Percentiles rank a stretch among this genome's conserved stretches.
Evolutionary conservation across 2,329 filamentous ascomycete species (phyloP).

Genomic region (Xylaria multiplex): DNA sequence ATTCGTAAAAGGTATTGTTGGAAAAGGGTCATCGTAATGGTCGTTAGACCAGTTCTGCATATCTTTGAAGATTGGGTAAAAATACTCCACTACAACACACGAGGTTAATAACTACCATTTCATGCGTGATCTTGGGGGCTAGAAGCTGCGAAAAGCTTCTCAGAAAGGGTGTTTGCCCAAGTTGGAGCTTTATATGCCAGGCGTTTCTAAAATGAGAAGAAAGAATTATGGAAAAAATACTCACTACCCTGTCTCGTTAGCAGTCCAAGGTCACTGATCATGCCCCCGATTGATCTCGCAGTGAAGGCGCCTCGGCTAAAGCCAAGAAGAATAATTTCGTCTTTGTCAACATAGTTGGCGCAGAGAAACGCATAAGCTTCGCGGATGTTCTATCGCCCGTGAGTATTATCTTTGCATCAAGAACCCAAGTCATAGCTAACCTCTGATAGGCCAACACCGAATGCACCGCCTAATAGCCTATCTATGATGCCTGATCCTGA

Average conservation of each 20-base stretch:
- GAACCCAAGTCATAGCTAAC: slow-evolving; percentile 45
- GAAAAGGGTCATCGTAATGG: slow-evolving; percentile 59
- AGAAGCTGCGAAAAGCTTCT: too few species aligned
- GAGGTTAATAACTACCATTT: too few species aligned
- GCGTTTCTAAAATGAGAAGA: too few species aligned
- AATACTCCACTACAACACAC: slow-evolving; percentile 54
- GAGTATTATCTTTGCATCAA: slow-evolving; percentile 20
- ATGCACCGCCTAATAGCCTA: slow-evolving; percentile 63
- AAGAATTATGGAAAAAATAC: background rate
- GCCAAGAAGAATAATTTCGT: slow-evolving; percentile 66
- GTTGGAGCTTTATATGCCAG: too few species aligned
- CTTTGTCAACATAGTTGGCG: slow-evolving; percentile 68
- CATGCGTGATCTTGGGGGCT: too few species aligned
- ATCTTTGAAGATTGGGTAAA: slow-evolving; percentile 66
- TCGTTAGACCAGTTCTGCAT: slow-evolving; percentile 63
- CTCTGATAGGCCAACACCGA: slow-evolving; percentile 65
- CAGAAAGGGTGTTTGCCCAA: too few species aligned
- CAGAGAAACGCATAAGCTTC: slow-evolving; percentile 72
- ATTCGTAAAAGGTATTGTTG: slow-evolving; percentile 57
- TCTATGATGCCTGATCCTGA: slow-evolving; percentile 62
- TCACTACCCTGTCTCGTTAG: slow-evolving; percentile 60
- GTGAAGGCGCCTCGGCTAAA: slow-evolving; percentile 70
- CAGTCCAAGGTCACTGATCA: slow-evolving; percentile 62
- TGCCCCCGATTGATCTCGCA: slow-evolving; percentile 64
- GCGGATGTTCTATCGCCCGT: slow-evolving; percentile 57